Evolutionary conservation across 805 yeast genomes (phyloP), one percentile per base, ranked within the genome.

Genomic region (Spencermartinsiella europaea): DNA sequence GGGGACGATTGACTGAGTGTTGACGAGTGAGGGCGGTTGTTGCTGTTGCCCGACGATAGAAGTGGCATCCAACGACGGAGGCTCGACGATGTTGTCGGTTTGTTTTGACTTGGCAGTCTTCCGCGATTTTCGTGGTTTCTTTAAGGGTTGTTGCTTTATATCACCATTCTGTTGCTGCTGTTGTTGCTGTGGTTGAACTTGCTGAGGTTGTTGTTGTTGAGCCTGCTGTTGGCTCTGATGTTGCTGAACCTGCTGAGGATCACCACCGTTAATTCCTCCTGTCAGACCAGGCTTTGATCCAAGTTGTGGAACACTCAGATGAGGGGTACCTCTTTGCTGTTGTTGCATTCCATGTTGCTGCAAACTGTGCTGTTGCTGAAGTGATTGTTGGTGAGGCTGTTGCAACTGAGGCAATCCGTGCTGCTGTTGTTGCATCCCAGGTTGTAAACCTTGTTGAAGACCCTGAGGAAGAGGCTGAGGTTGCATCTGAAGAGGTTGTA

Each of bases 1-100:
- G 4, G 20, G 40, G 7, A 37, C 40, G 21, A 37, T 37, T 15
- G 22, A 14, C 14, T 16, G 25, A 8, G 37, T 5, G 27, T 21
- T 42, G 3, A 16, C 31, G 37, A n/a, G 20, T 19, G 21, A 38
- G n/a, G 39, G 31, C 14, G 21, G 38, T 17, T 27, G 31, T 41
- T 44, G 47, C 35, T 37, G 43, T 10, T 43, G 46, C n/a, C 27
- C 37, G n/a, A n/a, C n/a, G n/a, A n/a, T n/a, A n/a, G n/a, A n/a
- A n/a, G n/a, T n/a, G n/a, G n/a, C n/a, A n/a, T n/a, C n/a, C n/a
- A n/a, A n/a, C n/a, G n/a, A n/a, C n/a, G n/a, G n/a, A n/a, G n/a
- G n/a, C n/a, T n/a, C n/a, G n/a, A n/a, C n/a, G n/a, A n/a, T n/a
- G n/a, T n/a, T n/a, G n/a, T n/a, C n/a, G n/a, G n/a, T n/a, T n/a